Conservation (phyloP, 257 asterid species). For the Solanum phureja region DNA sequence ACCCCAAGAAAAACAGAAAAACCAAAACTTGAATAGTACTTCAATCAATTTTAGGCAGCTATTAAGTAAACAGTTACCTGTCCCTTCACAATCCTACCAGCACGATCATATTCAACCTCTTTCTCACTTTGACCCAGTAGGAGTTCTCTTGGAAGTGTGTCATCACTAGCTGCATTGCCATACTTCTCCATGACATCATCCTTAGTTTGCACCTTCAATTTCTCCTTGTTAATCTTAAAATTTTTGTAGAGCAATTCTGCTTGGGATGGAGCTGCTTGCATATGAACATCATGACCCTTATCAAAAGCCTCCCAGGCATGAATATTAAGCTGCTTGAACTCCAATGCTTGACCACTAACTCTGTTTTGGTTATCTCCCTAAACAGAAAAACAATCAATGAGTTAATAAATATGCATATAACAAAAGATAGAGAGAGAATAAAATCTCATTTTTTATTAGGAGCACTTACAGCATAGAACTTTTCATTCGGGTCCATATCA, state of each 20-base stretch:
- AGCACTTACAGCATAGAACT: slow-evolving; percentile 67
- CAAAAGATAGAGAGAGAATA: neutral
- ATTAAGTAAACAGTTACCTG: slow-evolving; percentile 41
- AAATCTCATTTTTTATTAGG: neutral
- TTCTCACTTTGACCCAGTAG: slow-evolving; percentile 86
- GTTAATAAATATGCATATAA: neutral
- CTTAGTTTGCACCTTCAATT: slow-evolving; percentile 68
- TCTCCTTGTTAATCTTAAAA: slow-evolving; percentile 69
- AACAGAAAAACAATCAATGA: neutral
- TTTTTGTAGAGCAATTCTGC: slow-evolving; percentile 83
- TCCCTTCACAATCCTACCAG: slow-evolving; percentile 90
- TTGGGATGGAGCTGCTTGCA: slow-evolving; percentile 99
- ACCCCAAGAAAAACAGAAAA: neutral
- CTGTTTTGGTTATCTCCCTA: slow-evolving; percentile 88
- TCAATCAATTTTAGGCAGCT: neutral
- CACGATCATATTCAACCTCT: slow-evolving; percentile 88
- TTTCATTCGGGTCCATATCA: slow-evolving; percentile 89
- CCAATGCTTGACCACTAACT: slow-evolving; percentile 92
- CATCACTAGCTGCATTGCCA: slow-evolving; percentile 90
- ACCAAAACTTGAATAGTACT: neutral
- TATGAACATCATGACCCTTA: slow-evolving; percentile 91
- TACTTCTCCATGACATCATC: slow-evolving; percentile 81
- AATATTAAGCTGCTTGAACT: slow-evolving; percentile 83
- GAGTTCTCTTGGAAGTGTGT: slow-evolving; percentile 76
- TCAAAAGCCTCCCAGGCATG: slow-evolving; percentile 99